Evolutionary conservation across 306 rosid genomes (phyloP).

Genomic region (Quercus parvula): DNA sequence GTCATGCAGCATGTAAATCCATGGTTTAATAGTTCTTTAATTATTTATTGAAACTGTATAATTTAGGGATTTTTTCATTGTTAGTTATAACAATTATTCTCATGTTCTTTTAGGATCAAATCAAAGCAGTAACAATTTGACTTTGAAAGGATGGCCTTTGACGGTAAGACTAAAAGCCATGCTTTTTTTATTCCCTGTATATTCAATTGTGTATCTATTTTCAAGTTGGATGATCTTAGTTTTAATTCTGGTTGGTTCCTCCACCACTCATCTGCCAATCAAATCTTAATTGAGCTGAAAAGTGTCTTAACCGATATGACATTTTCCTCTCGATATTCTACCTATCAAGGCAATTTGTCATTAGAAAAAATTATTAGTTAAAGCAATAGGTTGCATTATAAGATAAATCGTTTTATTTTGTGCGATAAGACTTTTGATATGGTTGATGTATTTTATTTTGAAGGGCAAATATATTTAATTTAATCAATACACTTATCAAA

Average conservation of each 20-base stretch:
- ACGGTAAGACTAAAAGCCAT: slow-evolving; percentile 41
- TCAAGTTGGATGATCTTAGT: background rate
- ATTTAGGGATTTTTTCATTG: background rate
- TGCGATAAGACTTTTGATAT: no score
- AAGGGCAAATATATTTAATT: no score
- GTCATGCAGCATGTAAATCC: background rate
- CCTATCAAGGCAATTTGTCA: background rate
- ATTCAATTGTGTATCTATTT: background rate
- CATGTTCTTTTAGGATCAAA: slow-evolving; percentile 46
- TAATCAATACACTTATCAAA: no score
- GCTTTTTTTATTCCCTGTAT: background rate
- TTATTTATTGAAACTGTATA: background rate
- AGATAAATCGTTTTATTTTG: no score
- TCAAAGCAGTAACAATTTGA: slow-evolving; percentile 55
- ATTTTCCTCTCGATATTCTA: background rate
- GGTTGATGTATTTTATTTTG: no score
- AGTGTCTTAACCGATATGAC: background rate
- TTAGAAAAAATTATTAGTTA: background rate
- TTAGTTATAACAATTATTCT: slow-evolving; percentile 19
- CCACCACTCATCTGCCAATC: background rate
- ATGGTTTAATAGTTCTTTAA: background rate
- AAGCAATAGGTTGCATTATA: no score
- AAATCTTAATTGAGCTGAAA: background rate
- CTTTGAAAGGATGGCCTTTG: slow-evolving; percentile 73
- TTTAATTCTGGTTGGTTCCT: background rate